Evolutionary conservation across 768 basidiomycete species (phyloP), one percentile per base, ranked within the genome.

Genomic region (Termitomyces sp.): DNA sequence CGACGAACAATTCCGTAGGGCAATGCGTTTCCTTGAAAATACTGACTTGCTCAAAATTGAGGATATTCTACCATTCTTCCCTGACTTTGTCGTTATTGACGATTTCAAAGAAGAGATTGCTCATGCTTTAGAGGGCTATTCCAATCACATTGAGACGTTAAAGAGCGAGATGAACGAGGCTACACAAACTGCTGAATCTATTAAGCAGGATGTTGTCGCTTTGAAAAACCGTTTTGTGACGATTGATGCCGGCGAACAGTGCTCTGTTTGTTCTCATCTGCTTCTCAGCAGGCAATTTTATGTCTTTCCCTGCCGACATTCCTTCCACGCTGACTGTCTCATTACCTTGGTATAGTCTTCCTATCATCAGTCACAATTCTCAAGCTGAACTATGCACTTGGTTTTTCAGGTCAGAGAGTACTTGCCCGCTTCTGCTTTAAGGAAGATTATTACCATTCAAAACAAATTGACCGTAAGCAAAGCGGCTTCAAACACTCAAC

Each of bases 41-140:
- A 96, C 97, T 0, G 87, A 92, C 63, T 74, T 98, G 35, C 83
- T 99, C 67, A 98, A 98, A 73, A 96, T 99, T 61, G 97, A 99
- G 68, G 97, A 99, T 67, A 97, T 99, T 59, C 75, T 99, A 17
- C 97, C 97, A 5, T 99, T 98, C 85, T 98, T 99, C 85, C 96
- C 97, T 2, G 96, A 98, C 73, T 99, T 99, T 67, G 94, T 96
- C 12, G 91, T 98, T 57, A 98, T 99, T 62, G 97, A 98, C 68
- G 97, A 98, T 68, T 98, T 99, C 81, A 99, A 99, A 70, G 91
- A 96, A 64, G 96, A 98, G 72, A 98, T 98, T 61, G 96, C 95
- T 49, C 87, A 88, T 58, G 97, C 97, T 0, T 74, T 99, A 61
- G 96, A 99, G 68, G 90, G 90, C 2, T 98, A 98, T 68, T 91